phyloP scores from a whole-genome alignment of 2,329 filamentous ascomycete species.

The Trichophyton verrucosum region DNA sequence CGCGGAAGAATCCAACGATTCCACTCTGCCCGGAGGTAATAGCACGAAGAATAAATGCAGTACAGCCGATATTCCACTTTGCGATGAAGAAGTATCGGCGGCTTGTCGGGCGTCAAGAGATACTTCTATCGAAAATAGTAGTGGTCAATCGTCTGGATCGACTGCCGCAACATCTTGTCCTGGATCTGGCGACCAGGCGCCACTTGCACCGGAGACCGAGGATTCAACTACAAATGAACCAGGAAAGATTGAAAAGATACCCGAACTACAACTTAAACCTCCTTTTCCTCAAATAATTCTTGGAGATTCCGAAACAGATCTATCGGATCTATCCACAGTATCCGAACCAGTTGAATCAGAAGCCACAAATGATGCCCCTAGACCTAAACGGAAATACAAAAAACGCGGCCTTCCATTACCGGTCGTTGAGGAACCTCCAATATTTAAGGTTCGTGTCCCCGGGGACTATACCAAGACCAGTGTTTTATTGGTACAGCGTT shows the following conservation, averaged over 20 bases:
- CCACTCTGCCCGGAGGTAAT: constrained; percentile 10
- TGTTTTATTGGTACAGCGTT: constrained; percentile 60
- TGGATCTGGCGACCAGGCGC: constrained; percentile 12
- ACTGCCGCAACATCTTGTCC: constrained; percentile 28
- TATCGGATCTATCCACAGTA: constrained; percentile 19
- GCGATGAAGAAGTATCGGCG: not conserved
- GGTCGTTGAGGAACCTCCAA: constrained; percentile 24
- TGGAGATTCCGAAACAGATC: constrained; percentile 13
- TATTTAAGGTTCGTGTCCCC: constrained; percentile 39
- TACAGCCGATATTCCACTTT: not conserved
- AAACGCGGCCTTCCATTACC: constrained; percentile 24
- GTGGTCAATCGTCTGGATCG: constrained; percentile 24
- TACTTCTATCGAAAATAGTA: constrained; percentile 19
- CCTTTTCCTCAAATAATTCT: not conserved
- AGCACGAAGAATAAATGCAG: not conserved
- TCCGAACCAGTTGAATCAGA: constrained; percentile 20
- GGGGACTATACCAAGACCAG: constrained; percentile 77
- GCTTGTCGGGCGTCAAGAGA: not conserved
- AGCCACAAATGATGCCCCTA: constrained; percentile 15
- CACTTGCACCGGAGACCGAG: not conserved
- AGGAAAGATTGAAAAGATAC: not conserved
- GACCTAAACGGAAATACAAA: constrained; percentile 16
- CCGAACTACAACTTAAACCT: not conserved
- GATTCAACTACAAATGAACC: not conserved
- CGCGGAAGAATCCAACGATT: not conserved